Evolutionary conservation across 148 eudicot genomes (phyloP).

Genomic region (Suaeda aralocaspica): DNA sequence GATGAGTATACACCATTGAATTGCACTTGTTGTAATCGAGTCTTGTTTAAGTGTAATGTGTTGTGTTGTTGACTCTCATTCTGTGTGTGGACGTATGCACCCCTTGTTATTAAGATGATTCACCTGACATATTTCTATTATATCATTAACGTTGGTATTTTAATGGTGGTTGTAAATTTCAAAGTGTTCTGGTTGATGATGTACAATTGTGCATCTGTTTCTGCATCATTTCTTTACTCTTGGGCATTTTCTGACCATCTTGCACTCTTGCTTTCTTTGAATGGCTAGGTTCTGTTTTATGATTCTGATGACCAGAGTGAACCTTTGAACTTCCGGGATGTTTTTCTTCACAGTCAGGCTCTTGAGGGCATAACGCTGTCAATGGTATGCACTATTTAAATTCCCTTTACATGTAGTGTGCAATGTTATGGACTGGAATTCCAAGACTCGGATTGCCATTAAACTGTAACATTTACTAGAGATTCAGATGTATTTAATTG

Average conservation of each 20-base stretch:
- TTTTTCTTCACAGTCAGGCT: slow-evolving; percentile 93
- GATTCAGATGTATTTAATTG: too few species aligned
- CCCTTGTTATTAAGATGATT: too few species aligned
- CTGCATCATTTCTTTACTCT: neutral
- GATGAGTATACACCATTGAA: too few species aligned
- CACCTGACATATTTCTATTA: too few species aligned
- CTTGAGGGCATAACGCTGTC: slow-evolving; percentile 90
- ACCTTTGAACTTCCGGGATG: slow-evolving; percentile 86
- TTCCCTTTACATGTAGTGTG: too few species aligned
- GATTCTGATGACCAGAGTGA: slow-evolving; percentile 84
- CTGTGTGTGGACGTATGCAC: too few species aligned
- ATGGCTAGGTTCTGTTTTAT: slow-evolving; percentile 83
- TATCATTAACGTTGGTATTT: neutral
- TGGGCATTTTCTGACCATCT: slow-evolving; percentile 14
- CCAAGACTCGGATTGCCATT: too few species aligned
- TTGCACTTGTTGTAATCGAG: too few species aligned
- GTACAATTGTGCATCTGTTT: neutral
- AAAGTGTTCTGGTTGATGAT: neutral
- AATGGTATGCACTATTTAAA: slow-evolving; percentile 52
- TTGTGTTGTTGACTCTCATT: too few species aligned
- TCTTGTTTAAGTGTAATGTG: too few species aligned
- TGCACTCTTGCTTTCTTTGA: slow-evolving; percentile 5
- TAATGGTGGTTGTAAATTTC: neutral
- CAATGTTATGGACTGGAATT: too few species aligned
- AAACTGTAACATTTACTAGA: too few species aligned